These are phyloP conservation scores for Colletotrichum caudatum DNA, from an alignment of 2,329 filamentous ascomycete species.

Conservation along the genomic window DNA sequence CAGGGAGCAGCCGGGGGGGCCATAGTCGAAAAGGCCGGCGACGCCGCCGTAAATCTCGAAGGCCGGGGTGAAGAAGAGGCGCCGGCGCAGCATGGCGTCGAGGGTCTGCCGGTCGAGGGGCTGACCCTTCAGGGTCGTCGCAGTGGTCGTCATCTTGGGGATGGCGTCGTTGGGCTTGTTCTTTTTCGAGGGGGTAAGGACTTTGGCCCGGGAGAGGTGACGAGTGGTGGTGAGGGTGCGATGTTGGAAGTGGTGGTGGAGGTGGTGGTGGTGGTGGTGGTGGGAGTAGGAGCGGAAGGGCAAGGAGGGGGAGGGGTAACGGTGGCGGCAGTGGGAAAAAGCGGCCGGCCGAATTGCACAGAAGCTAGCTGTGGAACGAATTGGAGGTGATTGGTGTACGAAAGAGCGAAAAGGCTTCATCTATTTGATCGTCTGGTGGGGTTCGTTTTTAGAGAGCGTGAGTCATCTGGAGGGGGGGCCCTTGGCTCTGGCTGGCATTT, in stretches of 20 bases:
- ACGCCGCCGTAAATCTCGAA: constrained; percentile 97
- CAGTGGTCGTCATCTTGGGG: constrained; percentile 61
- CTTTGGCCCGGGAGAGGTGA: constrained; percentile 34
- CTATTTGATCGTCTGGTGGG: constrained; percentile 38
- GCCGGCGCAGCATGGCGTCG: constrained; percentile 87
- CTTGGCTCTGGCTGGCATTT: neutral
- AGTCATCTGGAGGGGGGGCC: constrained; percentile 37
- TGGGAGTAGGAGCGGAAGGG: constrained; percentile 15
- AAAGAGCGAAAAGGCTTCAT: constrained; percentile 42
- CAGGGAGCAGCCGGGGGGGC: constrained; percentile 86
- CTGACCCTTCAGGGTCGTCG: constrained; percentile 88
- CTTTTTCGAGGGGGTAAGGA: constrained; percentile 37
- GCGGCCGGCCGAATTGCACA: constrained; percentile 42
- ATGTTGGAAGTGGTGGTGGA: constrained; percentile 7
- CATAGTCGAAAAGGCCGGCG: constrained; percentile 92
- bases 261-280: constrained; percentile 13
- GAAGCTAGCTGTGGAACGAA: constrained; percentile 43
- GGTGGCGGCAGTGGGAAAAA: constrained; percentile 37
- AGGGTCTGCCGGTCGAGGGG: constrained; percentile 85
- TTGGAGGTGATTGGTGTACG: constrained; percentile 40
- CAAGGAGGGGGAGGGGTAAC: constrained; percentile 41
- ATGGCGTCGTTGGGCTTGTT: constrained; percentile 15
- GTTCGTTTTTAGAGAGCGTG: constrained; percentile 33
- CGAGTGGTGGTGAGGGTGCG: constrained; percentile 38
- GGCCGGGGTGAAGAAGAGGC: constrained; percentile 93